A percentile compares a stretch with the other conserved stretches of the same genome.
Conservation (phyloP, 257 asterid genomes). For the Solanum sejunctum region DNA sequence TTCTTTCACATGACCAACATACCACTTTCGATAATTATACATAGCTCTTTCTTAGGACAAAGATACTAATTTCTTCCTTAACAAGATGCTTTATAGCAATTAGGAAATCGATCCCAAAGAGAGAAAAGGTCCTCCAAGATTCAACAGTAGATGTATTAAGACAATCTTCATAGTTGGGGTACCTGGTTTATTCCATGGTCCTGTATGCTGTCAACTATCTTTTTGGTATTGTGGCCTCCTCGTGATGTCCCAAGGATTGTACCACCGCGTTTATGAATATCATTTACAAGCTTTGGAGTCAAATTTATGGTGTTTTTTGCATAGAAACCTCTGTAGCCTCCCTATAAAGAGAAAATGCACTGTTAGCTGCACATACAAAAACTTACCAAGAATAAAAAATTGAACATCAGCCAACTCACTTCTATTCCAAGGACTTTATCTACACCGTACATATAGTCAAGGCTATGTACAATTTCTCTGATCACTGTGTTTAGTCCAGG, state of each 20-base stretch:
- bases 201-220: slow-evolving; percentile 94
- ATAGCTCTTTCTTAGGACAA: neutral
- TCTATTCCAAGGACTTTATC: slow-evolving; percentile 76
- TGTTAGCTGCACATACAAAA: neutral
- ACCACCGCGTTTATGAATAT: slow-evolving; percentile 97
- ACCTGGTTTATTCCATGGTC: slow-evolving; percentile 98
- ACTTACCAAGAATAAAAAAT: neutral
- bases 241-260: slow-evolving; percentile 91
- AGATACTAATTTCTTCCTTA: neutral
- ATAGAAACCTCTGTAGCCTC: slow-evolving; percentile 95
- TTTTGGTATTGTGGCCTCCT: slow-evolving; percentile 91
- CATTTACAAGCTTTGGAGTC: slow-evolving; percentile 78
- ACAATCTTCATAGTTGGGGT: slow-evolving; percentile 9
- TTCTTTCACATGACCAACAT: neutral
- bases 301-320: slow-evolving; percentile 60
- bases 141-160: neutral
- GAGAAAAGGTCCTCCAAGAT: neutral
- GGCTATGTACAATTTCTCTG: slow-evolving; percentile 85
- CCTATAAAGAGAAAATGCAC: slow-evolving; percentile 34
- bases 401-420: slow-evolving; percentile 45
- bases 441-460: slow-evolving; percentile 91
- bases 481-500: slow-evolving; percentile 97
- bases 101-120: neutral
- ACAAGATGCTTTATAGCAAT: neutral
- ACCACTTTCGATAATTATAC: neutral